Conservation (phyloP, 805 yeast genomes). For the Starmerella stigmatis region DNA sequence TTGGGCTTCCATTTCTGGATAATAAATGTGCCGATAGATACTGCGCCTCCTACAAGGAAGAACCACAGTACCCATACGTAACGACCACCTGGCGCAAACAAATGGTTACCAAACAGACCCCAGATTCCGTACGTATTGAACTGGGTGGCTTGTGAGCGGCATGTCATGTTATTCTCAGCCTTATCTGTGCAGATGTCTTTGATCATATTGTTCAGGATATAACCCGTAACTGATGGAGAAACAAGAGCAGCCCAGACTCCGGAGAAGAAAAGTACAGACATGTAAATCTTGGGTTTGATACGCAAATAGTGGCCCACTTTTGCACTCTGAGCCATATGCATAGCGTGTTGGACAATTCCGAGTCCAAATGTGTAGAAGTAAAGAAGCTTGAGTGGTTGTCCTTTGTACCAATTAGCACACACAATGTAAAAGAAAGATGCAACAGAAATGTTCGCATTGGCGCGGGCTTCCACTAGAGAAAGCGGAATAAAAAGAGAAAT, state of each 20-base stretch:
- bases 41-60: constrained; percentile 47
- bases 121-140: constrained; percentile 51
- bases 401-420: constrained; percentile 25
- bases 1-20: constrained; percentile 33
- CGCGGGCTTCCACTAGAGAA: constrained; percentile 53
- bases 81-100: constrained; percentile 52
- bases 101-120: constrained; percentile 51
- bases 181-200: constrained; percentile 39
- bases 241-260: constrained; percentile 36
- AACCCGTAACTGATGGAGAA: constrained; percentile 37
- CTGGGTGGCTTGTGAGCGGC: constrained; percentile 39
- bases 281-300: constrained; percentile 51
- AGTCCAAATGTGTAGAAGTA: constrained; percentile 46
- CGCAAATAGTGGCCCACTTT: constrained; percentile 58
- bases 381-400: constrained; percentile 49
- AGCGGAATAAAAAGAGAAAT: constrained; percentile 49
- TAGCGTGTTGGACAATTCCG: constrained; percentile 46
- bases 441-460: constrained; percentile 50
- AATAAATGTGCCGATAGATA: constrained; percentile 37
- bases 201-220: constrained; percentile 32
- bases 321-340: constrained; percentile 37
- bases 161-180: constrained; percentile 47
- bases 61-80: constrained; percentile 51
- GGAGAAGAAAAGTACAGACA: constrained; percentile 41
- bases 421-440: constrained; percentile 54